Conservation (phyloP, 2,329 filamentous ascomycete genomes). For the Aspergillus sp. region DNA sequence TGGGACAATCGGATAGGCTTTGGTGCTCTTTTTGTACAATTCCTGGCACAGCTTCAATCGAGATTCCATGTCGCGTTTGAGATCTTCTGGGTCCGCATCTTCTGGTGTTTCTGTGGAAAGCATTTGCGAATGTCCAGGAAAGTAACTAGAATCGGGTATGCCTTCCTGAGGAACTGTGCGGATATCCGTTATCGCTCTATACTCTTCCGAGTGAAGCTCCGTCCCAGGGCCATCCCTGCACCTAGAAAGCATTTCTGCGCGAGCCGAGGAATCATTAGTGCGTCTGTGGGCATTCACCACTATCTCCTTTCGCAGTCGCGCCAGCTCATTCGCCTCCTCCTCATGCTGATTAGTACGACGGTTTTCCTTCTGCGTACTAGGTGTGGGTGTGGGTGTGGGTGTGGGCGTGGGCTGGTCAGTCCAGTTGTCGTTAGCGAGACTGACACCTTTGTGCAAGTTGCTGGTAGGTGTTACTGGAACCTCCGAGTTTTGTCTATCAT, state of each 20-base stretch:
- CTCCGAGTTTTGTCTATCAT: slow-evolving; percentile 9
- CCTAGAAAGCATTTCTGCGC: slow-evolving; percentile 21
- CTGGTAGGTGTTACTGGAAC: neutral
- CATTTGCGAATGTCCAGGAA: neutral
- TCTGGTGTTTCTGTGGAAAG: neutral
- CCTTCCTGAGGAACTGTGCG: slow-evolving; percentile 1
- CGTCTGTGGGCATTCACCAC: slow-evolving; percentile 16
- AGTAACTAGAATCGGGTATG: neutral
- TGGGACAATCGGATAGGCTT: slow-evolving; percentile 9
- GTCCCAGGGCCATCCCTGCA: slow-evolving; percentile 30
- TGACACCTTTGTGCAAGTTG: slow-evolving; percentile 1
- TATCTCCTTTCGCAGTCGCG: slow-evolving; percentile 20
- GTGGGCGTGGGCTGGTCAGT: neutral
- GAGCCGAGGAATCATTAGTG: slow-evolving; percentile 10
- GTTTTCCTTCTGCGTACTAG: neutral
- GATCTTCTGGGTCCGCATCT: neutral
- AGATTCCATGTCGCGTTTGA: neutral
- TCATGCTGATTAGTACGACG: neutral
- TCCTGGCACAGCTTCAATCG: neutral
- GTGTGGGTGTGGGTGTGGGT: neutral
- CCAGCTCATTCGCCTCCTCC: slow-evolving; percentile 22
- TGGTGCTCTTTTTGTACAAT: slow-evolving; percentile 14
- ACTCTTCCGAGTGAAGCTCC: slow-evolving; percentile 22
- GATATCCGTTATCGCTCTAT: slow-evolving; percentile 14
- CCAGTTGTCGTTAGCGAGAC: neutral